phyloP scores from a whole-genome alignment of 805 yeast genomes.

The Lipomyces anomalus region DNA sequence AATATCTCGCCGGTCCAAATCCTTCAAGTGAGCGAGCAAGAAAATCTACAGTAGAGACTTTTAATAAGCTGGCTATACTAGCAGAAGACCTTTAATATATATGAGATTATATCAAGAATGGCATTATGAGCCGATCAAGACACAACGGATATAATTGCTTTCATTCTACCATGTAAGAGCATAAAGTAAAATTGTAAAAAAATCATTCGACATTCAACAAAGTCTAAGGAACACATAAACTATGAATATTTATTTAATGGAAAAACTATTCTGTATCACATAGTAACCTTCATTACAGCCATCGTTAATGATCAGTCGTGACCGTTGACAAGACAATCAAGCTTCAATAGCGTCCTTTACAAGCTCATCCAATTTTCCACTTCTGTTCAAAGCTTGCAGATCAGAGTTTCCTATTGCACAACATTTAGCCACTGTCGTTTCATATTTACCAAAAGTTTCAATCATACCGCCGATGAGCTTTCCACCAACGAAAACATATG shows the following conservation, averaged over 20 bases:
- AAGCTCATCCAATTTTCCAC: constrained; percentile 50
- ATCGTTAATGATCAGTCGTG: too few species aligned
- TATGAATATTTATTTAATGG: too few species aligned
- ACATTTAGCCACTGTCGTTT: background rate
- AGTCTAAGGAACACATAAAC: too few species aligned
- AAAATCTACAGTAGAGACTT: constrained; percentile 5
- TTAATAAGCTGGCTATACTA: constrained; percentile 2
- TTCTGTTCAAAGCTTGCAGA: constrained; percentile 61
- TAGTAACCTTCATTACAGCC: too few species aligned
- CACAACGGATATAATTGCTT: too few species aligned
- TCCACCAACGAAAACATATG: constrained; percentile 84
- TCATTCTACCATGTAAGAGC: too few species aligned
- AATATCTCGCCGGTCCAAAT: constrained; percentile 63
- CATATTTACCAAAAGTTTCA: background rate
- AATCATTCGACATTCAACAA: background rate
- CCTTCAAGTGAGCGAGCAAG: constrained; percentile 51
- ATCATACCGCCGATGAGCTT: constrained; percentile 83
- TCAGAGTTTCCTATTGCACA: constrained; percentile 54
- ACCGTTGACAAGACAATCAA: too few species aligned
- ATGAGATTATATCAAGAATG: too few species aligned
- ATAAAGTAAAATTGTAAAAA: background rate
- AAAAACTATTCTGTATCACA: too few species aligned
- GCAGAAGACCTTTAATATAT: too few species aligned
- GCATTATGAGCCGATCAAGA: too few species aligned
- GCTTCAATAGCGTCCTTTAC: too few species aligned